These are phyloP conservation scores for Pichia sp. DNA, from an alignment of 1,139 yeast species.

Conservation along the genomic window DNA sequence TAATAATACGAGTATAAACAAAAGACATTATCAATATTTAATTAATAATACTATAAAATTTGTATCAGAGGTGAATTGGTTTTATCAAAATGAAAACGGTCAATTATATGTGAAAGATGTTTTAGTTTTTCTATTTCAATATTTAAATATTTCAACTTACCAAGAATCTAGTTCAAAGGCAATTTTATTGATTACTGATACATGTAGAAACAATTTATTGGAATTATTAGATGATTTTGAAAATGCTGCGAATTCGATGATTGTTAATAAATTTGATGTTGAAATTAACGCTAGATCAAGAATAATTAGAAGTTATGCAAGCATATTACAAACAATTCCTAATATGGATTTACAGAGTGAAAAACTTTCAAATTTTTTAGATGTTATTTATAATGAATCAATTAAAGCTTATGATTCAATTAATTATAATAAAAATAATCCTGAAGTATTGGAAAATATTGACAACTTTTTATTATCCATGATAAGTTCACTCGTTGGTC, in stretches of 20 bases:
- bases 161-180: slow-evolving; percentile 49
- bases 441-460: slow-evolving; percentile 7
- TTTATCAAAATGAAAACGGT: slow-evolving; percentile 39
- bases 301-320: slow-evolving; percentile 54
- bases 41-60: slow-evolving; percentile 45
- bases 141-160: slow-evolving; percentile 28
- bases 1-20: slow-evolving; percentile 16
- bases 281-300: slow-evolving; percentile 49
- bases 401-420: slow-evolving; percentile 2
- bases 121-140: slow-evolving; percentile 43
- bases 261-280: slow-evolving; percentile 41
- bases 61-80: slow-evolving; percentile 51
- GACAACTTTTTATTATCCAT: slow-evolving; percentile 8
- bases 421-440: not conserved
- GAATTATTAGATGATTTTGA: slow-evolving; percentile 49
- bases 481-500: slow-evolving; percentile 46
- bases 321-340: slow-evolving; percentile 49
- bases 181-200: slow-evolving; percentile 54
- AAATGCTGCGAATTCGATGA: slow-evolving; percentile 45
- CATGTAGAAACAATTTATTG: slow-evolving; percentile 44
- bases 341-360: slow-evolving; percentile 37
- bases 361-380: slow-evolving; percentile 11
- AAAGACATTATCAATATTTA: slow-evolving; percentile 20
- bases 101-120: slow-evolving; percentile 38
- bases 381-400: slow-evolving; percentile 13